These are phyloP conservation scores for Laburnicola sp. DNA, from an alignment of 2,329 filamentous ascomycete genomes.

Conservation along the genomic window DNA sequence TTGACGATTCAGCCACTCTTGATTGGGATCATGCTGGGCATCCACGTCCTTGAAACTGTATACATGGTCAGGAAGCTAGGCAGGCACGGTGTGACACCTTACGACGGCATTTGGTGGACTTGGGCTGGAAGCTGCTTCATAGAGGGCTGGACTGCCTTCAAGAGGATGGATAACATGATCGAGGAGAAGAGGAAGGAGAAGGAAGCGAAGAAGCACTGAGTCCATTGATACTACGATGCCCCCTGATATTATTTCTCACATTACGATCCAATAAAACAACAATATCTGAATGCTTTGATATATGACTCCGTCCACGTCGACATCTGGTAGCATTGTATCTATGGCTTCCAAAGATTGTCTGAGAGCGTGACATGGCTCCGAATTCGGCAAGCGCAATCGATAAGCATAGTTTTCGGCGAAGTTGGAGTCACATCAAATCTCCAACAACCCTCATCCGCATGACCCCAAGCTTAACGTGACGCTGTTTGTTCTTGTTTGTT, in stretches of 20 bases:
- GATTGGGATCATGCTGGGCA: constrained; percentile 60
- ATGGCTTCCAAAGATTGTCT: too few species aligned
- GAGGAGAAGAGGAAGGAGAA: constrained; percentile 34
- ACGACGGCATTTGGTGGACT: constrained; percentile 55
- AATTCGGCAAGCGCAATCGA: constrained; percentile 14
- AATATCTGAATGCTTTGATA: not conserved
- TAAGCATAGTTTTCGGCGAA: constrained; percentile 8
- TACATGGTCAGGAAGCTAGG: constrained; percentile 53
- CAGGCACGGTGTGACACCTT: constrained; percentile 56
- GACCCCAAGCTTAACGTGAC: not conserved
- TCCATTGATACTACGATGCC: not conserved
- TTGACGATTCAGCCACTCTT: constrained; percentile 63
- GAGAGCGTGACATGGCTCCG: constrained; percentile 1
- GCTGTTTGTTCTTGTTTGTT: not conserved
- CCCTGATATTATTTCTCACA: not conserved
- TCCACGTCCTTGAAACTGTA: constrained; percentile 68
- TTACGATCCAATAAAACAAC: too few species aligned
- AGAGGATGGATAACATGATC: constrained; percentile 42
- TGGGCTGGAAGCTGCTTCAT: constrained; percentile 59
- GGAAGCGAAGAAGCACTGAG: constrained; percentile 40
- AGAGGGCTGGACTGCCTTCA: constrained; percentile 56
- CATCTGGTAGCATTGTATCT: too few species aligned
- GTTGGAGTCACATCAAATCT: constrained; percentile 10
- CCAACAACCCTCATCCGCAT: not conserved
- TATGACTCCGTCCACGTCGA: too few species aligned